Base-by-base conservation (phyloP, 2,329 filamentous ascomycete species). In the Penicillium janthinellum region DNA sequence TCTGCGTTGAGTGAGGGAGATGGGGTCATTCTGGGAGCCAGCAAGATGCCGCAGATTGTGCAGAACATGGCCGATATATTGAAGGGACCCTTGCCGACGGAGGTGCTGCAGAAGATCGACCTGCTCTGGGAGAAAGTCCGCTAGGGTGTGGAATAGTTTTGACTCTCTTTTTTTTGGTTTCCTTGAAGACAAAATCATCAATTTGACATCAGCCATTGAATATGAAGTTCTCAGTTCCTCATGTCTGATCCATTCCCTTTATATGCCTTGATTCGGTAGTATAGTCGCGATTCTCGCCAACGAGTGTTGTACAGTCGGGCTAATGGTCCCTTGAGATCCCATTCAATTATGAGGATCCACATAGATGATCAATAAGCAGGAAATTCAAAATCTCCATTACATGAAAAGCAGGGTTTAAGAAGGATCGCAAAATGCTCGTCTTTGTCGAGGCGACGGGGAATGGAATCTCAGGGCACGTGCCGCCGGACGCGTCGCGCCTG, bases 11-110 rank as follows among this genome's bases (percentile, higher is more conserved):
- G 59, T 11, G 66, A 68, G 5, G 64, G 67, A 5, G 65, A 77
- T 22, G 70, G 71, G 11, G 67, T 78, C 20, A 65, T 79, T 15
- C 35, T 78, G 5, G 75, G 76, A 0, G 75, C 75, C 2, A 77
- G 75, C 53, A 69, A 63, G 20, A 57, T 55, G 6, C 55, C 64
- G 14, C 75, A 78, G 56, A 57, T 79, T 4, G 54, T 70, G 14
- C 69, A 75, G 56, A 76, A 69, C 25, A 58, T 73, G 6, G 59
- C 37, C 10, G 60, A 70, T 42, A 68, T 73, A 14, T 59, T 51
- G 2, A 74, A 73, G 54, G 76, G 75, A 2, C 70, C 70, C n/a
- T 60, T 79, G 61, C 62, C 70, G 15, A 63, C 66, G 5, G 61
- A 66, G 12, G 35, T 56, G n/a, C 50, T 64, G 39, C 51, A 49